Evolutionary conservation across 768 basidiomycete genomes (phyloP).

Genomic region (Termitomyces sp.): DNA sequence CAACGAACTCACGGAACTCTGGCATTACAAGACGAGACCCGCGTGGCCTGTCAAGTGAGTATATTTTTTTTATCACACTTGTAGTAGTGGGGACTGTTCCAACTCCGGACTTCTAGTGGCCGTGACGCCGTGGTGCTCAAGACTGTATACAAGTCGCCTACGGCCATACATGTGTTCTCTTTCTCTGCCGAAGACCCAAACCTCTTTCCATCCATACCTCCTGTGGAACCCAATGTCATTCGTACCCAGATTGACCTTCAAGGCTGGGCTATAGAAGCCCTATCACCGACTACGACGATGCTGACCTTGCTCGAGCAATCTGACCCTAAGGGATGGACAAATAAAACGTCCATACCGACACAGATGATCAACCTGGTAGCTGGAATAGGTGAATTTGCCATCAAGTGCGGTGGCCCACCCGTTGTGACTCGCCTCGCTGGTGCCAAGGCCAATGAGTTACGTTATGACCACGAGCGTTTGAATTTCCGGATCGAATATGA

Average conservation of each 20-base stretch:
- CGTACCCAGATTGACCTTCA: slow-evolving; percentile 97
- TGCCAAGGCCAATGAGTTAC: slow-evolving; percentile 64
- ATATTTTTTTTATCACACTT: neutral
- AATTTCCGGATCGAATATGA: slow-evolving; percentile 84
- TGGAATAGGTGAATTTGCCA: slow-evolving; percentile 92
- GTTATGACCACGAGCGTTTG: slow-evolving; percentile 85
- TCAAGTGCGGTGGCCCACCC: slow-evolving; percentile 93
- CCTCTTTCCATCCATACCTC: slow-evolving; percentile 72
- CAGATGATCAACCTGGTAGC: slow-evolving; percentile 88
- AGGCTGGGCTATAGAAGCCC: slow-evolving; percentile 94
- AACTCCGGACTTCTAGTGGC: slow-evolving; percentile 45
- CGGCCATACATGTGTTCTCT: slow-evolving; percentile 89
- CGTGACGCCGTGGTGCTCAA: slow-evolving; percentile 87
- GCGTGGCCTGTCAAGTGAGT: slow-evolving; percentile 92
- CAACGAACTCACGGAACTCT: slow-evolving; percentile 85
- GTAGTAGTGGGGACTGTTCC: neutral
- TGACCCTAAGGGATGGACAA: slow-evolving; percentile 96
- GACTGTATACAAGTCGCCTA: slow-evolving; percentile 96
- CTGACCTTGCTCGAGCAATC: slow-evolving; percentile 94
- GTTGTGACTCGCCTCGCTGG: slow-evolving; percentile 79
- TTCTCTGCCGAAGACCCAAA: slow-evolving; percentile 90
- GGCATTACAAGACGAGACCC: slow-evolving; percentile 88
- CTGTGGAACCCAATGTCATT: slow-evolving; percentile 69
- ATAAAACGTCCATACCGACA: slow-evolving; percentile 90
- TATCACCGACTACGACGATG: slow-evolving; percentile 92